Base-by-base conservation (phyloP, 1,284 basidiomycete genomes). In the Melampsora occidentalis region DNA sequence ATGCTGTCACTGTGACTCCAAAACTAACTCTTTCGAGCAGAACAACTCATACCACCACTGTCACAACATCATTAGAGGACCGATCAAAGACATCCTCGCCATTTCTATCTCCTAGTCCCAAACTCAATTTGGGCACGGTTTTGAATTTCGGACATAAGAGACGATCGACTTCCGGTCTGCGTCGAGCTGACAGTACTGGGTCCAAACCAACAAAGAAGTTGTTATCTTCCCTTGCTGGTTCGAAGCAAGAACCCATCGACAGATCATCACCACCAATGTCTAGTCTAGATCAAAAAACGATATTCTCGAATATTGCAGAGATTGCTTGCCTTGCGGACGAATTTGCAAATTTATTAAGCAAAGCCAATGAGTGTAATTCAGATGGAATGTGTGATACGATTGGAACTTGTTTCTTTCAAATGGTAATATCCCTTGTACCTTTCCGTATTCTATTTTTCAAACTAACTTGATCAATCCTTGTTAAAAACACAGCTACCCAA, bases 331-430 rank as follows among this genome's bases (percentile, higher is more conserved):
- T 73, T 4, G 62, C 71, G 22, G 9, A 33, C 16, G 22, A 46
- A 10, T 53, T 73, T 20, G 5, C 46, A 1, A 14, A 20, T 1
- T 31, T 31, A 25, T 63, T 73, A 31, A 14, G 18, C n/a, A 33
- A 39, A 16, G 71, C 71, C 9, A 46, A 64, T 42, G 25, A 12
- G 31, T 22, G 22, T 10, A 53, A 65, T 20, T 31, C 48, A 42
- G 53, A 28, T 22, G 28, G 28, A 10, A 59, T 22, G 28, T 4
- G 9, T 59, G 53, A 59, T 59, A 22, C 20, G 28, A 65, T 73
- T 14, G 71, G 71, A 10, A 33, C 22, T 25, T 66, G 63, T 33
- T 73, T 73, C 16, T 39, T 73, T 64, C 14, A 73, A 66, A 63
- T 66, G 39, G 71, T 73, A 66, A 53, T 14, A 7, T 42, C 18